A percentile compares a stretch with the other conserved stretches of the same genome.
Evolutionary conservation across 495 filamentous ascomycete species (phyloP).

Genomic region (Sabuloglossum arenarium): DNA sequence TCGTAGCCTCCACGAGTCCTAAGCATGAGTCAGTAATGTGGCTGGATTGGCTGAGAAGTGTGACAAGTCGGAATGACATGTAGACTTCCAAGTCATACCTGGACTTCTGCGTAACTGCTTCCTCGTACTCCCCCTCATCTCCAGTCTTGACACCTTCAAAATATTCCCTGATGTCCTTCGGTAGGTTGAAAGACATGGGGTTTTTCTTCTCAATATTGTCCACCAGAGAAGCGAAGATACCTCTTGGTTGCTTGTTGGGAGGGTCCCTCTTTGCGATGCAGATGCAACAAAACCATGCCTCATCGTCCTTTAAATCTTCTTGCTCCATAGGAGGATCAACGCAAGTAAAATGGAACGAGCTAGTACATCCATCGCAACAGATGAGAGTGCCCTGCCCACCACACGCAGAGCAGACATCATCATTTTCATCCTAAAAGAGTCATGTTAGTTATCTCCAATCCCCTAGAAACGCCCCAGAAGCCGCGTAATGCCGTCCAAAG

Average conservation of each 20-base stretch:
- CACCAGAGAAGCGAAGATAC: constrained; percentile 37
- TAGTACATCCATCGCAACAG: constrained; percentile 79
- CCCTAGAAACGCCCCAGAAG: neutral
- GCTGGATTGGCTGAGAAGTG: neutral
- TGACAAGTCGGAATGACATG: constrained; percentile 3
- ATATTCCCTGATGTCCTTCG: constrained; percentile 40
- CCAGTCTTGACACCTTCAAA: constrained; percentile 57
- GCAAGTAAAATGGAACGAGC: constrained; percentile 74
- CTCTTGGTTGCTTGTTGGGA: constrained; percentile 19
- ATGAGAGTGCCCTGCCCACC: constrained; percentile 61
- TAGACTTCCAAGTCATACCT: constrained; percentile 17
- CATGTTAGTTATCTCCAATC: neutral
- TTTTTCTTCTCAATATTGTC: constrained; percentile 38
- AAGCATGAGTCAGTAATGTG: constrained; percentile 3
- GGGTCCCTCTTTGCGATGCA: constrained; percentile 29
- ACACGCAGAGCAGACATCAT: constrained; percentile 73
- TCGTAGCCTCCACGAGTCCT: constrained; percentile 36
- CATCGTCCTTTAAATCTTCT: constrained; percentile 39
- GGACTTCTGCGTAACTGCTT: constrained; percentile 21
- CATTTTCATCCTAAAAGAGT: constrained; percentile 45
- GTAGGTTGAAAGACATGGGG: constrained; percentile 52
- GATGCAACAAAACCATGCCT: constrained; percentile 64
- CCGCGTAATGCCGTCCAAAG: neutral
- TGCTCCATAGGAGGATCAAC: constrained; percentile 54
- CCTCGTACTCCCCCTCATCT: constrained; percentile 59